Percentiles rank a stretch among this genome's conserved stretches.
Conservation (phyloP, 805 yeast species). For the Debaryomyces tyrocola region DNA sequence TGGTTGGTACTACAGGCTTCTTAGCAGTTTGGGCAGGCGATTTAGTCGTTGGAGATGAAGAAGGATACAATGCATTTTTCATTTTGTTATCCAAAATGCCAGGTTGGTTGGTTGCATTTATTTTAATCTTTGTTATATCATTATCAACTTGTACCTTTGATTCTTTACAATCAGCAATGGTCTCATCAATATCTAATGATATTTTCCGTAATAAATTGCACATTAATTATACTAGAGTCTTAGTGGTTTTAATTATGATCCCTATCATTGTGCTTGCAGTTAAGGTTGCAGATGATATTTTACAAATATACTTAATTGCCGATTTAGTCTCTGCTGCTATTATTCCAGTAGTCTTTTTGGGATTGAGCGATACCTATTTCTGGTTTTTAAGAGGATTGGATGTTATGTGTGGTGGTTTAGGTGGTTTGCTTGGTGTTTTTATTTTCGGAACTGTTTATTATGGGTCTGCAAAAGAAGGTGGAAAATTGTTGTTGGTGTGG, state of each 20-base stretch:
- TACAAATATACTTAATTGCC: constrained; percentile 86
- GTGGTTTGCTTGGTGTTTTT: constrained; percentile 78
- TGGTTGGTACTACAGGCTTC: constrained; percentile 82
- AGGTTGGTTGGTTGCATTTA: constrained; percentile 82
- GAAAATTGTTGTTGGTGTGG: constrained; percentile 67
- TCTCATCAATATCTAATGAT: constrained; percentile 87
- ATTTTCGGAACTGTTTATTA: constrained; percentile 83
- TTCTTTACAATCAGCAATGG: constrained; percentile 83
- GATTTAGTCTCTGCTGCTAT: constrained; percentile 86
- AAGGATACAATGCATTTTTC: constrained; percentile 71
- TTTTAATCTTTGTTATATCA: constrained; percentile 68
- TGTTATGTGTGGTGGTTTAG: constrained; percentile 78
- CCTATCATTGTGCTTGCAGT: constrained; percentile 86
- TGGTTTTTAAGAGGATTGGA: constrained; percentile 79
- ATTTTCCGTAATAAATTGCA: constrained; percentile 78
- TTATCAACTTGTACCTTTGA: constrained; percentile 89
- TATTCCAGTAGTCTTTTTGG: constrained; percentile 80
- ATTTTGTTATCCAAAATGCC: constrained; percentile 72
- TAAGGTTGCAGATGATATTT: constrained; percentile 75
- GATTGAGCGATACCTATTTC: constrained; percentile 59
- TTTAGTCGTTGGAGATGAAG: constrained; percentile 49
- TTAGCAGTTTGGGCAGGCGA: constrained; percentile 90
- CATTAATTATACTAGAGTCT: constrained; percentile 61
- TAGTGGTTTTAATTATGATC: constrained; percentile 76
- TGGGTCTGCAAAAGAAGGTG: constrained; percentile 72